Conservation (phyloP, 2,329 filamentous ascomycete genomes). For the Ceratocystiopsis sp. region DNA sequence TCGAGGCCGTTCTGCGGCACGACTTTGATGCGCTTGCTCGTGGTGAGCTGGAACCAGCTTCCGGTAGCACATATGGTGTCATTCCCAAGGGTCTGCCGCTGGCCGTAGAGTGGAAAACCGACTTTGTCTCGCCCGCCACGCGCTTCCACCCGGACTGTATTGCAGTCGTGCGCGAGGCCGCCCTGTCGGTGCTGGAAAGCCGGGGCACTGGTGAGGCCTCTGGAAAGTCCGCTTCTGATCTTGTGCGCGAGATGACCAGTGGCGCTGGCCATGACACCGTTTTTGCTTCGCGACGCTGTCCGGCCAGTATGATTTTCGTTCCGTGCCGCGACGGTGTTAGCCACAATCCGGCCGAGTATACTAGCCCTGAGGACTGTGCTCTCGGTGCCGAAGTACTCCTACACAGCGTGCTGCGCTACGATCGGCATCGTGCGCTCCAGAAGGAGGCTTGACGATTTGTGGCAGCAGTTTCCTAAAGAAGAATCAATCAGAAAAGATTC, state of each 20-base stretch:
- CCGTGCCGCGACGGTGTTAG: conserved; percentile 45
- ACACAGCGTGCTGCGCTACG: conserved; percentile 15
- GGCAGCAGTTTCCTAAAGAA: too few relatives aligned
- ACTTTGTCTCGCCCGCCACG: conserved; percentile 44
- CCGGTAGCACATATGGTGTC: too few relatives aligned
- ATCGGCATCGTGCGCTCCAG: conserved; percentile 5
- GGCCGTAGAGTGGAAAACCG: conserved; percentile 35
- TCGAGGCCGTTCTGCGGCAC: conserved; percentile 36
- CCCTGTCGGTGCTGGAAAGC: conserved; percentile 37
- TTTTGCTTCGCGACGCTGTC: conserved; percentile 39
- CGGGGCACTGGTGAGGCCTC: not conserved
- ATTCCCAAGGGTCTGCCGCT: conserved; percentile 14
- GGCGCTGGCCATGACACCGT: conserved; percentile 34
- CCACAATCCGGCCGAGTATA: conserved; percentile 47
- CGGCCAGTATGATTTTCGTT: conserved; percentile 51
- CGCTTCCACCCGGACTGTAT: conserved; percentile 54
- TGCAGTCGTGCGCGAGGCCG: conserved; percentile 42
- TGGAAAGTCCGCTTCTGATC: conserved; percentile 9
- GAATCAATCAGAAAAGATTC: too few relatives aligned
- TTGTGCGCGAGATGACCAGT: conserved; percentile 21
- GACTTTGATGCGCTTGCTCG: conserved; percentile 44
- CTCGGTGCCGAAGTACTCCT: conserved; percentile 33
- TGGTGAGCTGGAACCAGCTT: conserved; percentile 20
- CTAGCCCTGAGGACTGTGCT: conserved; percentile 39
- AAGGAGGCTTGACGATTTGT: not conserved